phyloP scores from a whole-genome alignment of 2,329 filamentous ascomycete species.

The Dothidotthia symphoricarpi region DNA sequence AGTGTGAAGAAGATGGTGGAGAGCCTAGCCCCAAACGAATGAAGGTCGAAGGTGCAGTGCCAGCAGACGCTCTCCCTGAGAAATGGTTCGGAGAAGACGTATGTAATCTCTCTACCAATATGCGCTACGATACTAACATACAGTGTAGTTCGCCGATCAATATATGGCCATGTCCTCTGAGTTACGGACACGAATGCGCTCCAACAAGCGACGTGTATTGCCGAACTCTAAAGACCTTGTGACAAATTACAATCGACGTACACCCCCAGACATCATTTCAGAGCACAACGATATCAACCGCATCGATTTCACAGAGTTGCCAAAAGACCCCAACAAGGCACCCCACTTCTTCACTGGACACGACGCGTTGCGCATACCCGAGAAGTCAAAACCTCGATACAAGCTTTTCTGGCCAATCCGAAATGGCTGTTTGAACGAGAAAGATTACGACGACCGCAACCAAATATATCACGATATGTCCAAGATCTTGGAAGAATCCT shows the following conservation, averaged over 20 bases:
- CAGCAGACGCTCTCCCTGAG: slow-evolving; percentile 61
- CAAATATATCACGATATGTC: slow-evolving; percentile 85
- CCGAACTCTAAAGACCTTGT: slow-evolving; percentile 98
- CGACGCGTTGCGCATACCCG: slow-evolving; percentile 80
- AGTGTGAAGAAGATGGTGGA: slow-evolving; percentile 78
- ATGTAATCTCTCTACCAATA: slow-evolving; percentile 24
- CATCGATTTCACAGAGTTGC: slow-evolving; percentile 91
- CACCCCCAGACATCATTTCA: slow-evolving; percentile 79
- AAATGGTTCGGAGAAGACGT: slow-evolving; percentile 85
- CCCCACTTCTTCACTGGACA: slow-evolving; percentile 77
- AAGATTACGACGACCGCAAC: slow-evolving; percentile 77
- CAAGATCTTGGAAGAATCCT: slow-evolving; percentile 78
- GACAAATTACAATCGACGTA: slow-evolving; percentile 86
- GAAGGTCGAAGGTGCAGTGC: slow-evolving; percentile 62
- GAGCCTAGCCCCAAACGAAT: slow-evolving; percentile 71
- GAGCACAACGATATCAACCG: slow-evolving; percentile 93
- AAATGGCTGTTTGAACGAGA: slow-evolving; percentile 84
- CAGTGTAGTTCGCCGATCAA: slow-evolving; percentile 51
- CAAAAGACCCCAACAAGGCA: slow-evolving; percentile 57
- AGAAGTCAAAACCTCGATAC: slow-evolving; percentile 84
- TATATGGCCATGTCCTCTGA: slow-evolving; percentile 83
- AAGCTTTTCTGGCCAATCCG: slow-evolving; percentile 90
- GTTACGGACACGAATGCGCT: slow-evolving; percentile 84
- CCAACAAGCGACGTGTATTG: slow-evolving; percentile 89
- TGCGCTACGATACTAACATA: slow-evolving; percentile 4